A percentile compares a stretch with the other conserved stretches of the same genome.
Evolutionary conservation across 2,329 filamentous ascomycete genomes (phyloP).

Genomic region (Monilinia fructigena): DNA sequence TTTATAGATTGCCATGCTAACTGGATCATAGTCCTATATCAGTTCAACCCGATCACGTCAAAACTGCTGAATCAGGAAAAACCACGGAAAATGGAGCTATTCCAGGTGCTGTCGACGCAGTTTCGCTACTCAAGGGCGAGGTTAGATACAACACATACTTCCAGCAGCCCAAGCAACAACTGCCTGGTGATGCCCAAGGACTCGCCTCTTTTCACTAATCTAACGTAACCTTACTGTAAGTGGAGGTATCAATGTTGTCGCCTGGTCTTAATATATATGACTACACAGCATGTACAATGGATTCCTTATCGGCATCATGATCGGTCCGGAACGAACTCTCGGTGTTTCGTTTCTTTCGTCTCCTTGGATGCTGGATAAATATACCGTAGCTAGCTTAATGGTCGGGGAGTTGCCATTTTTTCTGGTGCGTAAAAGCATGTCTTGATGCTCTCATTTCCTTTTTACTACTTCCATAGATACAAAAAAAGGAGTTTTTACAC

Average conservation of each 20-base stretch:
- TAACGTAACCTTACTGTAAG: background rate
- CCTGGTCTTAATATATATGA: conserved; percentile 6
- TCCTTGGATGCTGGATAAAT: conserved; percentile 13
- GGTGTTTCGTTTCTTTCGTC: conserved; percentile 10
- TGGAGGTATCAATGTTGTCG: background rate
- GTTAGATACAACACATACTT: conserved; percentile 47
- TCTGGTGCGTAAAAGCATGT: background rate
- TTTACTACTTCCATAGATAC: background rate
- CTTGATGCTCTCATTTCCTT: conserved; percentile 1
- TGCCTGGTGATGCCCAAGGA: conserved; percentile 34
- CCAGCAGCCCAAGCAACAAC: conserved; percentile 36
- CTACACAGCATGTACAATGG: conserved; percentile 6
- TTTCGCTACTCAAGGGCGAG: conserved; percentile 45
- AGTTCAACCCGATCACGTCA: conserved; percentile 42
- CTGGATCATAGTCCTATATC: conserved; percentile 43
- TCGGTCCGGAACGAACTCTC: conserved; percentile 3
- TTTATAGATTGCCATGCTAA: conserved; percentile 24
- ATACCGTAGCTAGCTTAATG: conserved; percentile 18
- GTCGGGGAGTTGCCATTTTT: background rate
- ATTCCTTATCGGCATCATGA: conserved; percentile 13
- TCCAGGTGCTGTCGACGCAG: conserved; percentile 45
- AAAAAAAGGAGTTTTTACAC: background rate
- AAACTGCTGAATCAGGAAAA: conserved; percentile 42
- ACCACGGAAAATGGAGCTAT: conserved; percentile 46
- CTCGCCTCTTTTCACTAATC: conserved; percentile 35